Evolutionary conservation across 2,329 filamentous ascomycete species (phyloP).

Genomic region (Macrophomina pseudophaseolina): DNA sequence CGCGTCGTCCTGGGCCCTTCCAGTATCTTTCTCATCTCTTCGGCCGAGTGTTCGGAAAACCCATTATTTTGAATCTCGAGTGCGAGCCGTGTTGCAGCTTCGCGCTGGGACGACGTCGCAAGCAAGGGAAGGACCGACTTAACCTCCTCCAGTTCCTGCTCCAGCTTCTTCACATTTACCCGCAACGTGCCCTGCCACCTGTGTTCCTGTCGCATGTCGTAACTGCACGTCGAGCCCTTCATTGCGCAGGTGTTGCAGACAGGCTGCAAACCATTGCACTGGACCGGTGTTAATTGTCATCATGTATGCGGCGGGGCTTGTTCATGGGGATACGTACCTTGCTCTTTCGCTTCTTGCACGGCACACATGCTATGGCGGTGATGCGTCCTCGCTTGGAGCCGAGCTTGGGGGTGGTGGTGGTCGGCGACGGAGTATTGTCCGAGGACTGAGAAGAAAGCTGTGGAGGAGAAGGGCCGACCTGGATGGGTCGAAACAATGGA

Average conservation of each 20-base stretch:
- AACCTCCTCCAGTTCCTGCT: conserved; percentile 46
- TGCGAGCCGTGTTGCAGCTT: conserved; percentile 43
- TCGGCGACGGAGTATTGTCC: conserved; percentile 26
- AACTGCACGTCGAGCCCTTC: conserved; percentile 44
- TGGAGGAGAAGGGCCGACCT: conserved; percentile 26
- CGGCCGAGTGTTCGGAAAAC: conserved; percentile 44
- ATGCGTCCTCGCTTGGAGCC: conserved; percentile 32
- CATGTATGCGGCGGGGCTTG: background rate
- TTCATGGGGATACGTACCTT: conserved; percentile 36
- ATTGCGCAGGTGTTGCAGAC: conserved; percentile 47
- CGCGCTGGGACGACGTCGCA: conserved; percentile 41
- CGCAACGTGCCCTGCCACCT: conserved; percentile 46
- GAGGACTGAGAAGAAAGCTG: conserved; percentile 26
- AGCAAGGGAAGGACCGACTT: conserved; percentile 44
- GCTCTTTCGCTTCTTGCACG: conserved; percentile 46
- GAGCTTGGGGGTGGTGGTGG: conserved; percentile 24
- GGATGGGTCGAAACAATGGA: conserved; percentile 27
- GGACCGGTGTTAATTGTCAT: conserved; percentile 27
- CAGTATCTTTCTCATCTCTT: conserved; percentile 45
- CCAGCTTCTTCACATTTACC: conserved; percentile 43
- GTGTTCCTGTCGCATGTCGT: conserved; percentile 46
- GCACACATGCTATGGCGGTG: conserved; percentile 47
- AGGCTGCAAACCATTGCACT: conserved; percentile 46
- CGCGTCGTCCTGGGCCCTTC: conserved; percentile 30
- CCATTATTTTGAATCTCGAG: conserved; percentile 45